These are phyloP conservation scores for Fraxinus paxiana DNA, from an alignment of 305 asterid genomes.

Conservation along the genomic window DNA sequence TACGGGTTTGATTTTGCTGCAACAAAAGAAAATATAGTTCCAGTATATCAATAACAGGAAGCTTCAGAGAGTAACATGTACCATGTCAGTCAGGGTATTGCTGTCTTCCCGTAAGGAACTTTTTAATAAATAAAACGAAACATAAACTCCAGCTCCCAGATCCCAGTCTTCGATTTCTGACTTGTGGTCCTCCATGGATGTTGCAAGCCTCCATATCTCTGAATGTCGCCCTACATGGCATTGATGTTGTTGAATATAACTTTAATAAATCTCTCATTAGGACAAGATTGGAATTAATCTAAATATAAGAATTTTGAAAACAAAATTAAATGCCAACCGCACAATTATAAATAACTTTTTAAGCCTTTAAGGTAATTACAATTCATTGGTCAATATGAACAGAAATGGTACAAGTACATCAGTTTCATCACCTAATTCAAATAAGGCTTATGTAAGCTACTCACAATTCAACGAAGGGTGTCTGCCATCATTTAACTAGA, in stretches of 20 bases:
- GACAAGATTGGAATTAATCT: background rate
- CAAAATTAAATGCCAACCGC: background rate
- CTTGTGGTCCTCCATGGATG: conserved; percentile 73
- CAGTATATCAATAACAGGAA: conserved; percentile 1
- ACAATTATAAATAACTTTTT: background rate
- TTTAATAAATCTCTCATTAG: background rate
- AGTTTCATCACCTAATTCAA: background rate
- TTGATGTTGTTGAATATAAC: conserved; percentile 14
- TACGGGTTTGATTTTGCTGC: background rate
- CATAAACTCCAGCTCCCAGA: conserved; percentile 84
- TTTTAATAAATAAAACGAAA: conserved; percentile 61
- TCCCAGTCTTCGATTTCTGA: conserved; percentile 94
- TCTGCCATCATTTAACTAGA: background rate
- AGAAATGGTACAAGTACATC: background rate
- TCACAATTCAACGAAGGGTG: background rate
- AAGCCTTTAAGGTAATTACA: background rate
- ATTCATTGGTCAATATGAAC: background rate
- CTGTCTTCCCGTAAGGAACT: conserved; percentile 65
- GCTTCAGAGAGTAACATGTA: conserved; percentile 29
- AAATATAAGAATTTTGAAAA: background rate
- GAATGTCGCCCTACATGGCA: conserved; percentile 60
- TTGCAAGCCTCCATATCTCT: conserved; percentile 75
- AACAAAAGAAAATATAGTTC: background rate
- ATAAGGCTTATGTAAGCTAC: background rate
- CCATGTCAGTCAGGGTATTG: conserved; percentile 58